Percentiles rank a stretch among this genome's conserved stretches.
These are phyloP conservation scores for Entonaema liquescens DNA, from an alignment of 495 filamentous ascomycete genomes.

Conservation along the genomic window DNA sequence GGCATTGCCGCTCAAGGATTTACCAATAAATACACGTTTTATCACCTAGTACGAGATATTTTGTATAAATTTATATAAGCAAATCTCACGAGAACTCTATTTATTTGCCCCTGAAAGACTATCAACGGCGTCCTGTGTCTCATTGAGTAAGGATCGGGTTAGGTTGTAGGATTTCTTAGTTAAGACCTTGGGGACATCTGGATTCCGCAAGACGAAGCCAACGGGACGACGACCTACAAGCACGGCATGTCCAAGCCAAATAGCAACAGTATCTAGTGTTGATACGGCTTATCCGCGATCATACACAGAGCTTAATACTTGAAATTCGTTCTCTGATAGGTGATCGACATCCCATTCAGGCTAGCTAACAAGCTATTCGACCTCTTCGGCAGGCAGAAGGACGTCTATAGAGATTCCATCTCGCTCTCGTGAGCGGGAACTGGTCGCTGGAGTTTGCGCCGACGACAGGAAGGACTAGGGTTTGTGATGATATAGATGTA, in stretches of 20 bases:
- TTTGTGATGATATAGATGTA: constrained; percentile 31
- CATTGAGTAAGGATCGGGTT: constrained; percentile 54
- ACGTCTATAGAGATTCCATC: constrained; percentile 34
- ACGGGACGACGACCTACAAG: constrained; percentile 46
- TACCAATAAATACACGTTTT: constrained; percentile 51
- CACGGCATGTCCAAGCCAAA: constrained; percentile 45
- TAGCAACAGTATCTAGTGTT: constrained; percentile 16
- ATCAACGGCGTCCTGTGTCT: constrained; percentile 48
- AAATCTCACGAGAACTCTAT: constrained; percentile 37
- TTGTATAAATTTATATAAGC: constrained; percentile 51
- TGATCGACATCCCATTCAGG: constrained; percentile 53
- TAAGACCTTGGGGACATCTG: constrained; percentile 48
- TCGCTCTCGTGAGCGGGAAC: constrained; percentile 49
- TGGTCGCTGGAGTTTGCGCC: constrained; percentile 47
- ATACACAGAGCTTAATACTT: neutral
- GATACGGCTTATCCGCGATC: neutral
- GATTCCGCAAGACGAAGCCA: constrained; percentile 47
- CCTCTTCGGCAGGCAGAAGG: constrained; percentile 51
- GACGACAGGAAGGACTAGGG: constrained; percentile 48
- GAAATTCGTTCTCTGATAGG: neutral
- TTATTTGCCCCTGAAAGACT: constrained; percentile 48
- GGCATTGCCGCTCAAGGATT: constrained; percentile 44
- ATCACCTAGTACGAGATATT: constrained; percentile 45
- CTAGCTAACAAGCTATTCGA: constrained; percentile 56
- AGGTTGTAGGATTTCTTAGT: constrained; percentile 54